Conservation (phyloP, 2,329 filamentous ascomycete species). For the Hypoxylon sp. region DNA sequence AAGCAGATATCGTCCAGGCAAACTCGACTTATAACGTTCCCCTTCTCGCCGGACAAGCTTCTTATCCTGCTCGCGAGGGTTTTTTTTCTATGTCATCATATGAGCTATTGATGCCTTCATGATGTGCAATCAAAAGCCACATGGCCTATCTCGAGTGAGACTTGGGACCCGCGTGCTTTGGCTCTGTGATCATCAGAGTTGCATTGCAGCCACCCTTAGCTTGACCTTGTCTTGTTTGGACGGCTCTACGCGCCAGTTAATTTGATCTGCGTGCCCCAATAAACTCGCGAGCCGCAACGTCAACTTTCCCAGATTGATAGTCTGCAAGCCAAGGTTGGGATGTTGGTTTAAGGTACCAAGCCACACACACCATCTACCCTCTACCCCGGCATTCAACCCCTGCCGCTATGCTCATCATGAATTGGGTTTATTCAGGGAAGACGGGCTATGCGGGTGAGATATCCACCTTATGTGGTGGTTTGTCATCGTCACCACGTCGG, state of each 20-base stretch:
- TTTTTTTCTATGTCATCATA: slow-evolving; percentile 27
- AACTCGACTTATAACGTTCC: slow-evolving; percentile 37
- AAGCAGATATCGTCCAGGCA: slow-evolving; percentile 8
- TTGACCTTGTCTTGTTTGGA: slow-evolving; percentile 25
- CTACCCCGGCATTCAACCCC: slow-evolving; percentile 30
- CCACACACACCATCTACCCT: slow-evolving; percentile 27
- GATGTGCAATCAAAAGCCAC: slow-evolving; percentile 27
- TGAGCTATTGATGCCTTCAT: slow-evolving; percentile 33
- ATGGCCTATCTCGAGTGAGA: slow-evolving; percentile 30
- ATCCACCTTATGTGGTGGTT: slow-evolving; percentile 20
- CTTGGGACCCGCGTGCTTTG: slow-evolving; percentile 35
- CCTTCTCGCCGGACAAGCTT: slow-evolving; percentile 10
- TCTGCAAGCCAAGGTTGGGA: slow-evolving; percentile 26
- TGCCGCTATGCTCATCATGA: slow-evolving; percentile 26
- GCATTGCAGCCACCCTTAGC: slow-evolving; percentile 40
- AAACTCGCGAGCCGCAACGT: slow-evolving; percentile 39
- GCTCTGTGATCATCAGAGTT: slow-evolving; percentile 40
- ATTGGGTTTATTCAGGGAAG: slow-evolving; percentile 20
- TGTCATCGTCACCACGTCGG: slow-evolving; percentile 19
- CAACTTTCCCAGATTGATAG: slow-evolving; percentile 26
- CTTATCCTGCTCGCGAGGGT: slow-evolving; percentile 11
- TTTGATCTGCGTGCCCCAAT: slow-evolving; percentile 32
- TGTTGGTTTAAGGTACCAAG: slow-evolving; percentile 32
- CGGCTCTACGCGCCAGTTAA: slow-evolving; percentile 27
- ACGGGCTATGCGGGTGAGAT: slow-evolving; percentile 27